These are phyloP conservation scores for Oehlia diaphana DNA, from an alignment of 192 early-diverging fungal species.

Conservation along the genomic window DNA sequence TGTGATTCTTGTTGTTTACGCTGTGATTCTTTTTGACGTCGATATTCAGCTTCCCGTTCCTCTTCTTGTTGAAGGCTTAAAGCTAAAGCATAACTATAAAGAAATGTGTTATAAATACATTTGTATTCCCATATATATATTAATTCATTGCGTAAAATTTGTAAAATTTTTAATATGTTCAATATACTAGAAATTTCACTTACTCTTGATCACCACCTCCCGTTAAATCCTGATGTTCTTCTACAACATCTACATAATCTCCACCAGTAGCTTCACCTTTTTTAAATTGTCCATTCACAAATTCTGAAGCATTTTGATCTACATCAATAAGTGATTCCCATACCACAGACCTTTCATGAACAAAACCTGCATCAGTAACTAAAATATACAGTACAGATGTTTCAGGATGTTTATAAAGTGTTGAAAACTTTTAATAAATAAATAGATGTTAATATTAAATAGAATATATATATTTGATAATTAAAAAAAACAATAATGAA, in stretches of 20 bases:
- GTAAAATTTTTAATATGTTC: background rate
- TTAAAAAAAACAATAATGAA: background rate
- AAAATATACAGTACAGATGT: slow-evolving; percentile 59
- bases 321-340: slow-evolving; percentile 76
- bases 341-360: slow-evolving; percentile 60
- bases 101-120: background rate
- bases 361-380: slow-evolving; percentile 71
- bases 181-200: slow-evolving; percentile 2
- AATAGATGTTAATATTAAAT: background rate
- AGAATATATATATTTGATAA: background rate
- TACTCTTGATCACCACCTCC: slow-evolving; percentile 52
- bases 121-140: background rate
- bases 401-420: slow-evolving; percentile 60
- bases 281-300: slow-evolving; percentile 60
- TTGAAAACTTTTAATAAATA: slow-evolving; percentile 59
- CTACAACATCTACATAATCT: slow-evolving; percentile 41
- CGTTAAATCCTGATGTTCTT: slow-evolving; percentile 22
- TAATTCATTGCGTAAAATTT: slow-evolving; percentile 1
- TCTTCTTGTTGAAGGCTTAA: slow-evolving; percentile 46
- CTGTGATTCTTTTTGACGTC: slow-evolving; percentile 13
- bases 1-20: slow-evolving; percentile 26
- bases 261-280: slow-evolving; percentile 35
- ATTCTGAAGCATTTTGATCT: slow-evolving; percentile 59
- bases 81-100: slow-evolving; percentile 41
- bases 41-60: slow-evolving; percentile 37